Base-by-base conservation (phyloP, 2,329 filamentous ascomycete species). In the Macrophomina tecta region DNA sequence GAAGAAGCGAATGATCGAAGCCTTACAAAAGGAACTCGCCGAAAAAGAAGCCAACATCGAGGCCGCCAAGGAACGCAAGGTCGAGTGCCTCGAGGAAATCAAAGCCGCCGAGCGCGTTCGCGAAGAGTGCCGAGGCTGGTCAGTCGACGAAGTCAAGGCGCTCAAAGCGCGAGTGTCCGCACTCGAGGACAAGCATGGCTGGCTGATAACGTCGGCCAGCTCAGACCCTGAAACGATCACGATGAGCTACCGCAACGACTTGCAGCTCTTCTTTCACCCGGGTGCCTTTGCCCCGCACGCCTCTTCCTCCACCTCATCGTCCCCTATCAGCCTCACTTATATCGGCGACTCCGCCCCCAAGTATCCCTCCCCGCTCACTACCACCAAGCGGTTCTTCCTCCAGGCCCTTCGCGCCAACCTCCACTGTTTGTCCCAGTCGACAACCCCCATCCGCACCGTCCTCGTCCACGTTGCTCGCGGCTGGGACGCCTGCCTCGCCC, bases 51-150 rank as follows among this genome's bases (percentile, higher is more conserved):
- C 83, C 1, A 83, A 84, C 8, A 87, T 94, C 18, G 85, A 88
- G 68, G 82, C 86, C 1, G 84, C 90, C 53, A 82, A 85, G 7
- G 84, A 89, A 67, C 85, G 88, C 73, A 97, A 94, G 76, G 80
- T 88, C 64, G 85, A 89, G 71, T 93, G 86, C 70, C 74, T 90
- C 36, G 85, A 87, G 34, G 91, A 95, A 56, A 97, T 97, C 67
- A 86, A 88, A 67, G 90, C 93, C 73, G 92, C 94, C 0, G 93
- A 97, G 77, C 89, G 89, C 70, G 84, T 96, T 32, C 87, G 91
- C 69, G 93, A 97, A 76, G 91, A 97, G 73, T 97, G 91, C 76
- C 89, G 94, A 64, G 94, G 94, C 46, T 97, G 94, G 90, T 94
- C 90, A 66, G 87, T 90, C 63, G 89, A 86, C 34, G 95, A 98